Evolutionary conservation across 495 filamentous ascomycete species (phyloP).

Genomic region (Podospora conica): DNA sequence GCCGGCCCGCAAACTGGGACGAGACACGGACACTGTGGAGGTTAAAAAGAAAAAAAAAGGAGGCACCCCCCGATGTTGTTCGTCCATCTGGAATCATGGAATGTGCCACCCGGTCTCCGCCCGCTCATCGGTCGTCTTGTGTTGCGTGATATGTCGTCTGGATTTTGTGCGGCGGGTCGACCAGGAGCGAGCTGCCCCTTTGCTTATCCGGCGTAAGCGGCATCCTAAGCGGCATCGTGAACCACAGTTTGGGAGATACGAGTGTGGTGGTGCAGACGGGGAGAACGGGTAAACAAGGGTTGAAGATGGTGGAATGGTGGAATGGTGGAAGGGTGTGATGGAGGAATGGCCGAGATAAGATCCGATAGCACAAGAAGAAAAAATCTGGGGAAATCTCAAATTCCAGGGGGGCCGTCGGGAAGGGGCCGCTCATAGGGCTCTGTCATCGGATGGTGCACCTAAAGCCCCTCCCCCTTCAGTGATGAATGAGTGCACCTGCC

Average conservation of each 20-base stretch:
- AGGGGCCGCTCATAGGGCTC: background rate
- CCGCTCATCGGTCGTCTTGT: background rate
- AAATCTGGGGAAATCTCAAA: background rate
- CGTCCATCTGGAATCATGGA: background rate
- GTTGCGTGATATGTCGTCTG: conserved; percentile 9
- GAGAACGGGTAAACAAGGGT: too few species aligned
- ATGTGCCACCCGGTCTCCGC: background rate
- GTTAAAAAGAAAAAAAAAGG: background rate
- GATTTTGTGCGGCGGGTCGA: background rate
- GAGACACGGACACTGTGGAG: background rate
- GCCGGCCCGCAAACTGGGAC: background rate
- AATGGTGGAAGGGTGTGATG: too few species aligned
- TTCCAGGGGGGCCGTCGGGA: background rate
- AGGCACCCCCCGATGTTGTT: too few species aligned
- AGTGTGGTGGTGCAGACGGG: background rate
- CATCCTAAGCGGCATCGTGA: background rate
- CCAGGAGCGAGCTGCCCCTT: background rate
- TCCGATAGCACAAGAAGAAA: background rate
- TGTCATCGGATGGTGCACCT: conserved; percentile 9
- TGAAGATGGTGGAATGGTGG: too few species aligned
- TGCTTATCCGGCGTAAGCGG: conserved; percentile 4
- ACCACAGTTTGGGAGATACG: background rate
- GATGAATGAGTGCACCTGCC: background rate
- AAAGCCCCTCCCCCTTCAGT: background rate
- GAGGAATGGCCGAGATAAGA: background rate